phyloP scores from a whole-genome alignment of 2,329 filamentous ascomycete genomes.

The Plectosphaerella cucumerina region DNA sequence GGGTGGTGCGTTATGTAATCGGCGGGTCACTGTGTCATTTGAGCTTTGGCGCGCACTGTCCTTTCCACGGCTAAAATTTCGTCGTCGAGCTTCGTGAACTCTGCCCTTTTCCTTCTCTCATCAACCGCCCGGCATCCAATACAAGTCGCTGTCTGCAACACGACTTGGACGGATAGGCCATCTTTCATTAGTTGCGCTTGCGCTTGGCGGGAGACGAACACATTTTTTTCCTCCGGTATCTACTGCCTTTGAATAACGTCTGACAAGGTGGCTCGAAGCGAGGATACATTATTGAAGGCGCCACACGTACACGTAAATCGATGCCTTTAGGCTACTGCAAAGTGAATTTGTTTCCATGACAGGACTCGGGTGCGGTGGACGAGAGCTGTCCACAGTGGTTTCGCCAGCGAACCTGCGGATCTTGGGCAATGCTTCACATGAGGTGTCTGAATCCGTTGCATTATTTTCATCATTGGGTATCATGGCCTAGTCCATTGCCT shows the following conservation, averaged over 20 bases:
- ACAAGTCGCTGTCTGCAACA: conserved; percentile 12
- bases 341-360: conserved; percentile 2
- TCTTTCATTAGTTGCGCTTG: conserved; percentile 53
- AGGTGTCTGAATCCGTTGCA: background rate
- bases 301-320: too few species aligned
- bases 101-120: conserved; percentile 22
- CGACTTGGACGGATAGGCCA: conserved; percentile 20
- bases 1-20: background rate
- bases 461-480: background rate
- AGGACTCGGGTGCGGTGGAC: too few species aligned
- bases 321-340: too few species aligned
- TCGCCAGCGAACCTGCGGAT: too few species aligned
- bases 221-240: conserved; percentile 67
- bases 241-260: conserved; percentile 75
- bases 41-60: conserved; percentile 11
- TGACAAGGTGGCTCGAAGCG: conserved; percentile 84
- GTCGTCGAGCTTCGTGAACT: background rate
- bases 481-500: background rate
- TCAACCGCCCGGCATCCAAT: conserved; percentile 32
- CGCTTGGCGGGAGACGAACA: conserved; percentile 57
- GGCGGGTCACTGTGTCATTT: background rate
- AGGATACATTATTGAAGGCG: conserved; percentile 55
- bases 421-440: conserved; percentile 8
- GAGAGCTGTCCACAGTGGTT: too few species aligned
- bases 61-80: conserved; percentile 8